Base-by-base conservation (phyloP, 768 basidiomycete genomes). In the Rhodotorula paludigena region DNA sequence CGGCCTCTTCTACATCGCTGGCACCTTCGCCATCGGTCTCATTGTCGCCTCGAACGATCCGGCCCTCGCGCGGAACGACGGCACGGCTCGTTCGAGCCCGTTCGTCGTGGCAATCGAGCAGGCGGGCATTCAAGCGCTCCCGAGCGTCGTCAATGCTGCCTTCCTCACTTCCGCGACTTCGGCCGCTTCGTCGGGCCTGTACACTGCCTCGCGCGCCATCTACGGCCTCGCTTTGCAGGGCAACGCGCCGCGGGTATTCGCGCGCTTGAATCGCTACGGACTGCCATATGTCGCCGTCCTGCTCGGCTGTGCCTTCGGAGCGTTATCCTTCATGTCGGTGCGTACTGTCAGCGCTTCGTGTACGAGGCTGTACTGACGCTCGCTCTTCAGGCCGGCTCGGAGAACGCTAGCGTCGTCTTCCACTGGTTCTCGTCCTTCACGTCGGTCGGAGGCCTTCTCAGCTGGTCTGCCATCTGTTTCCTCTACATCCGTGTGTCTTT, bases 1-100 rank as follows among this genome's bases (percentile, higher is more conserved):
- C 74, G 82, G 91, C 23, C 79, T 94, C 28, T 94, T 90, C 79
- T 69, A 82, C 77, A 66, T 80, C 68, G 59, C 68, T 48, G 78
- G 78, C 39, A 73, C 74, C 2, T 76, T 78, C 71, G 74, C 79
- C 63, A 78, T 80, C 69, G 77, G 77, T 56, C 57, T 79, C 32
- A 63, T 78, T 60, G 74, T 76, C 35, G 72, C 77, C 32, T 73
- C 73, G 60, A 75, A 77, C 66, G 74, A 75, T 44, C 63, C 69
- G 1, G 51, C 48, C 4, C 57, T 64, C 45, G 45, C 51, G 11
- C 60, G 60, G 8, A 39, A 57, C 21, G 62, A 57, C 56, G 66
- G 66, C 0, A 63, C 61, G 2, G 66, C 60, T 1, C 15, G 55
- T 3, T 28, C 32, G 16, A 58, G 56, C 18, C 66, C 66, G 4